These are phyloP conservation scores for Penicillium chermesinum DNA, from an alignment of 495 filamentous ascomycete species.

Conservation along the genomic window DNA sequence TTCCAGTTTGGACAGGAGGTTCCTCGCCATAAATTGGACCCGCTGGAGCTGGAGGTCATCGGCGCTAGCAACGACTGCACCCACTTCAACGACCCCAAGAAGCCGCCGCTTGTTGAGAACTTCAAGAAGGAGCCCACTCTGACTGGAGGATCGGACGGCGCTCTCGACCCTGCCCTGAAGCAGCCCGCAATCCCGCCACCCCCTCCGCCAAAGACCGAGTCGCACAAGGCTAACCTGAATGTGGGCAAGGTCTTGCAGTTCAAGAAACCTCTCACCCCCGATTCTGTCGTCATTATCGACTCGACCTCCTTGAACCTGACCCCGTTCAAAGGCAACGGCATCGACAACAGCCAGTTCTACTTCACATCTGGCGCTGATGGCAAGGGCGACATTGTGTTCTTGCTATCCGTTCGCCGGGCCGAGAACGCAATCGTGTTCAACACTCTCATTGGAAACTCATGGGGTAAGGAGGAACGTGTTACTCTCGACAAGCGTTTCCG, in stretches of 20 bases:
- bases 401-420: slow-evolving; percentile 6
- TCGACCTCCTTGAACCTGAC: slow-evolving; percentile 1
- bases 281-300: slow-evolving; percentile 6
- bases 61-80: slow-evolving; percentile 7
- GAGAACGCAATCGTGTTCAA: slow-evolving; percentile 8
- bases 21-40: slow-evolving; percentile 2
- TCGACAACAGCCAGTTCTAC: slow-evolving; percentile 8
- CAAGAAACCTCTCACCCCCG: neutral
- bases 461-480: slow-evolving; percentile 6
- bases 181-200: slow-evolving; percentile 2
- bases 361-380: neutral
- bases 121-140: slow-evolving; percentile 7
- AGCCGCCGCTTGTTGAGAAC: slow-evolving; percentile 4
- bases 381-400: slow-evolving; percentile 2
- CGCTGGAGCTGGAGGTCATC: slow-evolving; percentile 9
- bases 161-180: slow-evolving; percentile 4
- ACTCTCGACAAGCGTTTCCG: slow-evolving; percentile 1
- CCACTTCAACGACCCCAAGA: slow-evolving; percentile 3
- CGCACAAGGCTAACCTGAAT: slow-evolving; percentile 2
- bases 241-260: neutral
- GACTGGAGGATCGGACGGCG: slow-evolving; percentile 6
- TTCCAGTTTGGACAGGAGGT: slow-evolving; percentile 1
- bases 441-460: neutral
- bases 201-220: neutral
- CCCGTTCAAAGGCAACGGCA: neutral